Evolutionary conservation across 257 asterid genomes (phyloP).

Genomic region (Ophiorrhiza pumila): DNA sequence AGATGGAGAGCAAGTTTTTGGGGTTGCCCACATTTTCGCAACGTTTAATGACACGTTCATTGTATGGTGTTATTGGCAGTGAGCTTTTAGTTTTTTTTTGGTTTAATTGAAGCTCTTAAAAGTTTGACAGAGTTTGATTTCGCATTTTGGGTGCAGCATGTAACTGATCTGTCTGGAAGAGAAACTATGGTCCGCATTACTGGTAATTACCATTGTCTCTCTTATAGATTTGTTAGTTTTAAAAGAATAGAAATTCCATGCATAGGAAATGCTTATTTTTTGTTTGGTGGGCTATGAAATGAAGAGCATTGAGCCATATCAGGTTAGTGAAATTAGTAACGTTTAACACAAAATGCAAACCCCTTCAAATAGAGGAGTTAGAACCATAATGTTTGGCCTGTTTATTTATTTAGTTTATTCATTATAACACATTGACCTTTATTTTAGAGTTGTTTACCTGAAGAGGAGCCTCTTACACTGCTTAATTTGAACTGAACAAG

Average conservation of each 20-base stretch:
- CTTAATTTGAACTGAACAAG: neutral
- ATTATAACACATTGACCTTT: neutral
- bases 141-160: conserved; percentile 55
- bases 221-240: neutral
- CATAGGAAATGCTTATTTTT: neutral
- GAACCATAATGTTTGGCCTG: too few relatives aligned
- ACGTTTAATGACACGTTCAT: conserved; percentile 90
- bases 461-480: too few relatives aligned
- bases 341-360: neutral
- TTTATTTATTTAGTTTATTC: too few relatives aligned
- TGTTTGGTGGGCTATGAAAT: neutral
- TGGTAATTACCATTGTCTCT: conserved; percentile 36
- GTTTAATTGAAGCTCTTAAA: too few relatives aligned
- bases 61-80: conserved; percentile 30
- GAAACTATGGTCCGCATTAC: conserved; percentile 92
- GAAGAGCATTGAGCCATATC: neutral
- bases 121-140: too few relatives aligned
- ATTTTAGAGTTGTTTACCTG: neutral
- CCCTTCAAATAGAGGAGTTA: neutral
- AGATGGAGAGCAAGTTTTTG: conserved; percentile 76
- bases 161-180: conserved; percentile 86
- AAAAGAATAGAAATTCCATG: neutral
- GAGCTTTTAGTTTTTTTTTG: neutral
- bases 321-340: neutral
- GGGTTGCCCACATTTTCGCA: conserved; percentile 93